Evolutionary conservation across 1,284 basidiomycete genomes (phyloP), one percentile per base, ranked within the genome.

Genomic region (Xanthoconium separans): DNA sequence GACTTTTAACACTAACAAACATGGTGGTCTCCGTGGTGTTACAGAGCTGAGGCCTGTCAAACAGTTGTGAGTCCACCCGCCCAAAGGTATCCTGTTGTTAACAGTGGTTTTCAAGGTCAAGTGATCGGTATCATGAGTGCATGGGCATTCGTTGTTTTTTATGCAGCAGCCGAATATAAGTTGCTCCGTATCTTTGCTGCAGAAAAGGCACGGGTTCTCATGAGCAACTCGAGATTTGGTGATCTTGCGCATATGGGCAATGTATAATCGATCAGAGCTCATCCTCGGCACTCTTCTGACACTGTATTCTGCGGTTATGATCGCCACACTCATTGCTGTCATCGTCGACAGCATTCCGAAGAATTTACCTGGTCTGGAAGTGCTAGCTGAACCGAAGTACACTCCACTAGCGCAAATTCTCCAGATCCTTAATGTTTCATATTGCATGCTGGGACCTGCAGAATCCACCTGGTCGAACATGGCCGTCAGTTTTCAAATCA

Each of bases 91-190:
- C 27, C 11, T 29, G 7, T 18, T 24, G 30, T 42, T 42, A 27
- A 42, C 3, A 6, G 20, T 31, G 20, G 2, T 31, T 20, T 24
- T 0, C 22, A 47, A 57, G 58, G 50, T 31, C 10, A 50, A 42
- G 45, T 52, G 18, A 22, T 57, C 0, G 13, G 10, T n/a, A 18
- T 53, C 24, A 24, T 48, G 9, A 31, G 27, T 33, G 16, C 5
- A 11, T 60, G 58, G 51, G 18, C 51, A 10, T 47, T 49, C 11
- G 3, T 44, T 10, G 10, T 61, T 10, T 60, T 61, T 29, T 6
- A 59, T 6, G 39, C 42, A 22, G 44, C 53, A 20, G 57, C 59
- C 6, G 46, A 62, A 4, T 39, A 53, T 61, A 15, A 51, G 59
- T 51, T 37, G 5, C 13, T 16, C 4, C 24, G 3, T n/a, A 10